These are phyloP conservation scores for Macrolepiota albuminosa DNA, from an alignment of 768 basidiomycete genomes.

Conservation along the genomic window DNA sequence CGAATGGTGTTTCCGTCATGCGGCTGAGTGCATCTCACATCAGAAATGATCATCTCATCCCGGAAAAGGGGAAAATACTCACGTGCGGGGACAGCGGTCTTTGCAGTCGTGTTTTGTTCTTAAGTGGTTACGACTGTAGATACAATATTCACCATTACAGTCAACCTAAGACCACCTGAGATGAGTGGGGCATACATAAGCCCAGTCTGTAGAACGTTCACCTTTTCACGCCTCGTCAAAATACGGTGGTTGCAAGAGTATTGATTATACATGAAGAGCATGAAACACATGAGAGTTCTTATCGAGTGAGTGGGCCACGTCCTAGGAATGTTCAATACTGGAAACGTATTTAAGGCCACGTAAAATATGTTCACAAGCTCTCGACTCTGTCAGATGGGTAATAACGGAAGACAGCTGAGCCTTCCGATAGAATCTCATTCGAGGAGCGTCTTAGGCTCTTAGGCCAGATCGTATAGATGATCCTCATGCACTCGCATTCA, in stretches of 20 bases:
- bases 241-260: slow-evolving; percentile 28
- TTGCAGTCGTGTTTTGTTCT: slow-evolving; percentile 30
- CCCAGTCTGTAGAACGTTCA: slow-evolving; percentile 12
- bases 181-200: neutral
- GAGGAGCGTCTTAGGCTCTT: neutral
- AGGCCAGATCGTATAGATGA: neutral
- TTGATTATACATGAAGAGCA: slow-evolving; percentile 26
- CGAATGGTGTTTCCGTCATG: slow-evolving; percentile 11
- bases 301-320: neutral
- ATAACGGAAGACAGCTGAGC: neutral
- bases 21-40: neutral
- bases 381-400: neutral
- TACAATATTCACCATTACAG: slow-evolving; percentile 36
- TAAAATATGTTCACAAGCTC: neutral
- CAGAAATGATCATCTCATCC: slow-evolving; percentile 1
- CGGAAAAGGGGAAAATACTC: slow-evolving; percentile 10
- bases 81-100: slow-evolving; percentile 33
- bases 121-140: slow-evolving; percentile 33
- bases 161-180: slow-evolving; percentile 35
- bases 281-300: slow-evolving; percentile 21
- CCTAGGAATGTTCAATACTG: neutral
- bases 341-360: neutral
- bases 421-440: neutral
- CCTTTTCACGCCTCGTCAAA: slow-evolving; percentile 28
- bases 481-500: neutral